Evolutionary conservation across 768 basidiomycete species (phyloP).

Genomic region (Clitopilus hobsonii): DNA sequence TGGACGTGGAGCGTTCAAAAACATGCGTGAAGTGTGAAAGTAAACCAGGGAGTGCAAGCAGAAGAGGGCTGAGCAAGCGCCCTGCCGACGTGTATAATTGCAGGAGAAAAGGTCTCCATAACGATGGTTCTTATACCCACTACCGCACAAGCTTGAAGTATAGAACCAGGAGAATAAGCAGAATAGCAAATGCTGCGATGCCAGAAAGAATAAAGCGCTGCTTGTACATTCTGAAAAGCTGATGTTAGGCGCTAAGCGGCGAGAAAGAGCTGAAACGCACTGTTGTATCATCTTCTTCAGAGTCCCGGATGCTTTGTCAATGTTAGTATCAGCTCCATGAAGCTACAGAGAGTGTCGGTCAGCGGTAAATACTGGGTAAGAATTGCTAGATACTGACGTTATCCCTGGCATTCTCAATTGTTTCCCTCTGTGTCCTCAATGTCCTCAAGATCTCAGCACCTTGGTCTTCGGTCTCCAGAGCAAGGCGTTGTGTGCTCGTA

Average conservation of each 20-base stretch:
- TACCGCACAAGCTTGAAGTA: conserved; percentile 46
- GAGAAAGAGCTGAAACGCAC: conserved; percentile 43
- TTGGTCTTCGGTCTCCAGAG: conserved; percentile 89
- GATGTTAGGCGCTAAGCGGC: background rate
- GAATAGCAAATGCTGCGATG: conserved; percentile 74
- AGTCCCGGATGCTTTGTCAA: conserved; percentile 85
- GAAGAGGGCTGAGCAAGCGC: background rate
- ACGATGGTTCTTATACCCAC: background rate
- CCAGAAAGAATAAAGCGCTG: conserved; percentile 75
- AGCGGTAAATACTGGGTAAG: background rate
- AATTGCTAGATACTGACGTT: conserved; percentile 45
- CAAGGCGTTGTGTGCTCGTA: conserved; percentile 76
- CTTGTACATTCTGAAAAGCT: conserved; percentile 73
- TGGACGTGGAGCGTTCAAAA: background rate
- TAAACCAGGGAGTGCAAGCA: background rate
- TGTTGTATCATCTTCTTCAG: conserved; percentile 89
- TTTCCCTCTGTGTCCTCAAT: conserved; percentile 80
- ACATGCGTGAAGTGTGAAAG: background rate
- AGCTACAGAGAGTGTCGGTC: conserved; percentile 42
- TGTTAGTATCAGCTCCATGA: conserved; percentile 72
- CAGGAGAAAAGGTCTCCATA: background rate
- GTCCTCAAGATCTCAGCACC: conserved; percentile 85
- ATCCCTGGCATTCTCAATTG: conserved; percentile 84
- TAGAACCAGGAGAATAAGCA: conserved; percentile 69
- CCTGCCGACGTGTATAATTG: background rate